A percentile compares a stretch with the other conserved stretches of the same genome.
phyloP scores from a whole-genome alignment of 257 asterid genomes.

The Capsicum rhomboideum region DNA sequence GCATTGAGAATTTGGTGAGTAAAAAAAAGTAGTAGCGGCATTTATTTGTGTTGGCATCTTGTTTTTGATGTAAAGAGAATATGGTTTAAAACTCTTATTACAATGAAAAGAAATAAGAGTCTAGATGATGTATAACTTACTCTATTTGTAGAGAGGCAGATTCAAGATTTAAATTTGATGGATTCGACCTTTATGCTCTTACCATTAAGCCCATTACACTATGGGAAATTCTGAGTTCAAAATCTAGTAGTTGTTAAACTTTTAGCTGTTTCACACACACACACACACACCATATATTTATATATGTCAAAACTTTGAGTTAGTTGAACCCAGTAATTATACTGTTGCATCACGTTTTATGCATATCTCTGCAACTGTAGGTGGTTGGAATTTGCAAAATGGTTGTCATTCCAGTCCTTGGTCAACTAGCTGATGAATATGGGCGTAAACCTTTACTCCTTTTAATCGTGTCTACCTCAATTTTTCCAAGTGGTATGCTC shows the following conservation, averaged over 20 bases:
- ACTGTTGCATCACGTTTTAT: background rate
- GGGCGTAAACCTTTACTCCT: conserved; percentile 94
- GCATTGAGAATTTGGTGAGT: background rate
- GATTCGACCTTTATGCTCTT: too few relatives aligned
- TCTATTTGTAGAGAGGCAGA: too few relatives aligned
- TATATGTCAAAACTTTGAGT: too few relatives aligned
- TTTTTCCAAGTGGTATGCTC: conserved; percentile 63
- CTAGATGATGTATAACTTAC: too few relatives aligned
- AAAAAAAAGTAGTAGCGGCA: background rate
- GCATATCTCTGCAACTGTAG: conserved; percentile 38
- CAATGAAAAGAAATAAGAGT: background rate
- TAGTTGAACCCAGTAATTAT: too few relatives aligned
- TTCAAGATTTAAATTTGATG: too few relatives aligned
- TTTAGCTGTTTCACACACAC: too few relatives aligned
- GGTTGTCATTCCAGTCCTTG: conserved; percentile 75
- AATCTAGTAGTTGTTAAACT: too few relatives aligned
- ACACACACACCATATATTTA: too few relatives aligned
- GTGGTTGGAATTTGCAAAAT: conserved; percentile 80
- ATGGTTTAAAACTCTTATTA: too few relatives aligned
- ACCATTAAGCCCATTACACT: too few relatives aligned
- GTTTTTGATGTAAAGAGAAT: background rate
- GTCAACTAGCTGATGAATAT: conserved; percentile 83
- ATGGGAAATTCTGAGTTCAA: too few relatives aligned
- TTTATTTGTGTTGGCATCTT: background rate
- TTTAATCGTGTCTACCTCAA: conserved; percentile 61